phyloP scores from a whole-genome alignment of 2,329 filamentous ascomycete species.

The Aspergillus pseudoviridinutans region DNA sequence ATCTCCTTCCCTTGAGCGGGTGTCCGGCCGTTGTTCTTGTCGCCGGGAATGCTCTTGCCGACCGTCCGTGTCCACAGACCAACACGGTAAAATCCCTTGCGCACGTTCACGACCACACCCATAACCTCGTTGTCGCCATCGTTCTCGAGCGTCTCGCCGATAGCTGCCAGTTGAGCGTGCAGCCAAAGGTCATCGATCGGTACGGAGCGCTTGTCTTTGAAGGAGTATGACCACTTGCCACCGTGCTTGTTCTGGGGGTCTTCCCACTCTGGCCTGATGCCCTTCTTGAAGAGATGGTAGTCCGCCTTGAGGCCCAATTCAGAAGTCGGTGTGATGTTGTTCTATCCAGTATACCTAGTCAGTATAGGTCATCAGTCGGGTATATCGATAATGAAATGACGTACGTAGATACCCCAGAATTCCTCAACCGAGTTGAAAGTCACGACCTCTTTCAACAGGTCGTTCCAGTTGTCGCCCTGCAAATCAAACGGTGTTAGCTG shows the following conservation, averaged over 20 bases:
- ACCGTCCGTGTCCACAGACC: slow-evolving; percentile 96
- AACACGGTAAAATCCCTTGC: slow-evolving; percentile 96
- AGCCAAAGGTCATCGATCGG: slow-evolving; percentile 96
- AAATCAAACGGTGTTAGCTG: slow-evolving; percentile 6
- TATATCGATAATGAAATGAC: slow-evolving; percentile 36
- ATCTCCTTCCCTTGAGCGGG: slow-evolving; percentile 80
- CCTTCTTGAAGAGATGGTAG: slow-evolving; percentile 98
- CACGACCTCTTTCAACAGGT: slow-evolving; percentile 96
- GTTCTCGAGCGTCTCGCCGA: slow-evolving; percentile 94
- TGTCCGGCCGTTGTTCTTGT: slow-evolving; percentile 70
- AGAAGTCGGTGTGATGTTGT: slow-evolving; percentile 96
- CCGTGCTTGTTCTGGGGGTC: slow-evolving; percentile 98
- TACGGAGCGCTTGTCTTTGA: slow-evolving; percentile 90
- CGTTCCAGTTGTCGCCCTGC: slow-evolving; percentile 97
- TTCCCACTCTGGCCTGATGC: slow-evolving; percentile 97
- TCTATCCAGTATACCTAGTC: slow-evolving; percentile 53
- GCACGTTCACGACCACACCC: slow-evolving; percentile 98
- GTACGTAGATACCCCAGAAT: slow-evolving; percentile 98
- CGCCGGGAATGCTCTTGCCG: slow-evolving; percentile 74
- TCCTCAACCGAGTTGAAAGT: slow-evolving; percentile 98
- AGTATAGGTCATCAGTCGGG: background rate
- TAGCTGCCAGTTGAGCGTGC: slow-evolving; percentile 92
- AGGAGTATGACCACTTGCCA: slow-evolving; percentile 97
- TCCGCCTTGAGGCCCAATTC: slow-evolving; percentile 96
- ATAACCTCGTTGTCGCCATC: slow-evolving; percentile 94